phyloP scores from a whole-genome alignment of 306 rosid genomes.

The Citrullus mucosospermus region DNA sequence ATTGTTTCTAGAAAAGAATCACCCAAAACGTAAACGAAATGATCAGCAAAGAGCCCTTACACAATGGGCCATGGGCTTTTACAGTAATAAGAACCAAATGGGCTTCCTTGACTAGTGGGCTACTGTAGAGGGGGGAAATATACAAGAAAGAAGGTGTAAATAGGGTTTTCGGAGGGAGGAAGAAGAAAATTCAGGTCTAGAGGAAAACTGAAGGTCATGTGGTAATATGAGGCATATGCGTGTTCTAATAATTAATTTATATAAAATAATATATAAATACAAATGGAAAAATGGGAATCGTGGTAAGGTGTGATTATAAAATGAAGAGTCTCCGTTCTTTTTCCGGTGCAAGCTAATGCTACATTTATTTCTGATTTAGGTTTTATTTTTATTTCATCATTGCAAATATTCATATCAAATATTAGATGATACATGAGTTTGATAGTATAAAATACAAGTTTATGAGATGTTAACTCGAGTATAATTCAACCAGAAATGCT shows the following conservation, averaged over 20 bases:
- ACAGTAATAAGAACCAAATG: too few species aligned
- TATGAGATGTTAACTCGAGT: too few species aligned
- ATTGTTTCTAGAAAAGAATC: too few species aligned
- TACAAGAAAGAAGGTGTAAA: conserved; percentile 25
- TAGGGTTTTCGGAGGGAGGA: conserved; percentile 54
- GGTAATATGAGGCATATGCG: neutral
- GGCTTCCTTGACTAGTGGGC: too few species aligned
- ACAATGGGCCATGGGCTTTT: too few species aligned
- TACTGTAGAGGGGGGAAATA: conserved; percentile 7
- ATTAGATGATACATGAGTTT: too few species aligned
- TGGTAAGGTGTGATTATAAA: conserved; percentile 5
- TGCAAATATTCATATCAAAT: neutral
- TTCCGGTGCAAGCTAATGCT: neutral
- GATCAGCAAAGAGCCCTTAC: too few species aligned
- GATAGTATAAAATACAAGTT: too few species aligned
- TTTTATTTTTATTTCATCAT: neutral
- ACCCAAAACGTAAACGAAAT: too few species aligned
- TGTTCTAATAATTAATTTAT: neutral
- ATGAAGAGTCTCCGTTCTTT: neutral
- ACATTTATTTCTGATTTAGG: neutral
- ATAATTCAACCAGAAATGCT: too few species aligned
- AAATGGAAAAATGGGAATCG: conserved; percentile 25
- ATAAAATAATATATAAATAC: neutral
- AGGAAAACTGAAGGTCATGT: conserved; percentile 16
- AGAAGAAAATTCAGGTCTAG: conserved; percentile 32